These are phyloP conservation scores for Salvia rosmarinus DNA, from an alignment of 257 asterid species.

Conservation along the genomic window DNA sequence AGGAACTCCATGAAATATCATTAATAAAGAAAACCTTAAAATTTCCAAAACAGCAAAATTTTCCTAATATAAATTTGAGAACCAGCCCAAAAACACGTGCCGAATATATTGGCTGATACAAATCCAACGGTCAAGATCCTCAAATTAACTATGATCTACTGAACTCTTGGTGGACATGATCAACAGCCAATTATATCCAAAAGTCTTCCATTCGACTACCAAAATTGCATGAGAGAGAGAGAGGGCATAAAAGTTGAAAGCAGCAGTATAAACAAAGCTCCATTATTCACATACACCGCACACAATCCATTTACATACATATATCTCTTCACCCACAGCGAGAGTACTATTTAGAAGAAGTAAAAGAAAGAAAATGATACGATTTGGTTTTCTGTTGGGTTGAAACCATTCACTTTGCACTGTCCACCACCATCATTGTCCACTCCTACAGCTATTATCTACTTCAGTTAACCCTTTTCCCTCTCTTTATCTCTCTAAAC, in stretches of 20 bases:
- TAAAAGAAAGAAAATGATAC: slow-evolving; percentile 37
- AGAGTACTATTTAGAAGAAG: slow-evolving; percentile 17
- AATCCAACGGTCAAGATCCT: slow-evolving; percentile 35
- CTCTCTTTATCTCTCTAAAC: slow-evolving; percentile 31
- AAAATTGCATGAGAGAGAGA: slow-evolving; percentile 47
- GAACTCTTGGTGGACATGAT: slow-evolving; percentile 30
- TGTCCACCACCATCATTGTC: slow-evolving; percentile 67
- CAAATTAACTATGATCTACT: slow-evolving; percentile 20
- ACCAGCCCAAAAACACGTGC: slow-evolving; percentile 29
- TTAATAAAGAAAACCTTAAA: slow-evolving; percentile 27
- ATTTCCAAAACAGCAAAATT: slow-evolving; percentile 13
- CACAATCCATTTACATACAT: slow-evolving; percentile 29
- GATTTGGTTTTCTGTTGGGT: slow-evolving; percentile 61
- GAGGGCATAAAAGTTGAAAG: slow-evolving; percentile 33
- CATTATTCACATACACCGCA: slow-evolving; percentile 40
- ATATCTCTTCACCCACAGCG: slow-evolving; percentile 36
- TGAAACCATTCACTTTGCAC: slow-evolving; percentile 55
- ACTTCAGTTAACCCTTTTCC: slow-evolving; percentile 33
- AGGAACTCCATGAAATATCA: slow-evolving; percentile 19
- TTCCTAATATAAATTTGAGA: neutral
- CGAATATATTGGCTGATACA: neutral
- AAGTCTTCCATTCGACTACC: slow-evolving; percentile 47
- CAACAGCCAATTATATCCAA: slow-evolving; percentile 27
- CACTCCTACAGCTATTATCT: slow-evolving; percentile 41
- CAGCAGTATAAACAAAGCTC: slow-evolving; percentile 40